These are phyloP conservation scores for Perkinsus chesapeaki DNA, from an alignment of 169 alveolate species.

Conservation along the genomic window DNA sequence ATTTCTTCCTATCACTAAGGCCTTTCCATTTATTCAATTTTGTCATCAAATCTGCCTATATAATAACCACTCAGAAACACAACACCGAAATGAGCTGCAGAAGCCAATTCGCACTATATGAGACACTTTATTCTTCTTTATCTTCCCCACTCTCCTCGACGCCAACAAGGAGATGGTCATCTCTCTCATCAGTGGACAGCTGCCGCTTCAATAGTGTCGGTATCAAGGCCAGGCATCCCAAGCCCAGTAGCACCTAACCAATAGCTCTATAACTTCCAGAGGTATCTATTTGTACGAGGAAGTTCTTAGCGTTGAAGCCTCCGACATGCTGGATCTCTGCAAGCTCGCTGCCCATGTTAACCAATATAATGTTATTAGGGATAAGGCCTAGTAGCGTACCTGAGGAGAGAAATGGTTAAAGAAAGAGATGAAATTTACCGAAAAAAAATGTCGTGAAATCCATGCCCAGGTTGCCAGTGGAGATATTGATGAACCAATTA, in stretches of 20 bases:
- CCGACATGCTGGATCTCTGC: neutral
- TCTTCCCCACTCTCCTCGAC: neutral
- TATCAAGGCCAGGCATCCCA: neutral
- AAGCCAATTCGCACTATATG: neutral
- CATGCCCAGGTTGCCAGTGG: slow-evolving; percentile 51
- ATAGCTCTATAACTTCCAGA: too few species aligned
- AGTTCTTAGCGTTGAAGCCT: neutral
- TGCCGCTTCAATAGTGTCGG: neutral
- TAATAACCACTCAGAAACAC: neutral
- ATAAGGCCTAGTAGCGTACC: slow-evolving; percentile 54
- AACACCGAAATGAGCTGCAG: neutral
- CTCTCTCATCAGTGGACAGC: neutral
- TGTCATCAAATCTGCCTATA: too few species aligned
- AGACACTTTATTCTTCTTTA: neutral
- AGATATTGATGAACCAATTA: slow-evolving; percentile 47
- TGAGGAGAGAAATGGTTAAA: neutral
- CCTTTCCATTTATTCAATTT: neutral
- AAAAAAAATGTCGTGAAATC: slow-evolving; percentile 33
- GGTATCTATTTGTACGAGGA: too few species aligned
- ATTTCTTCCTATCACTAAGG: neutral
- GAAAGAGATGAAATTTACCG: too few species aligned
- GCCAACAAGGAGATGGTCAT: neutral
- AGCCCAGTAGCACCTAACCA: neutral
- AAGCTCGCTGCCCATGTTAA: slow-evolving; percentile 42
- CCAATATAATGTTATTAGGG: slow-evolving; percentile 52